Percentiles rank a stretch among this genome's conserved stretches.
Conservation (phyloP, 345 rosid genomes). For the Dovyalis caffra region DNA sequence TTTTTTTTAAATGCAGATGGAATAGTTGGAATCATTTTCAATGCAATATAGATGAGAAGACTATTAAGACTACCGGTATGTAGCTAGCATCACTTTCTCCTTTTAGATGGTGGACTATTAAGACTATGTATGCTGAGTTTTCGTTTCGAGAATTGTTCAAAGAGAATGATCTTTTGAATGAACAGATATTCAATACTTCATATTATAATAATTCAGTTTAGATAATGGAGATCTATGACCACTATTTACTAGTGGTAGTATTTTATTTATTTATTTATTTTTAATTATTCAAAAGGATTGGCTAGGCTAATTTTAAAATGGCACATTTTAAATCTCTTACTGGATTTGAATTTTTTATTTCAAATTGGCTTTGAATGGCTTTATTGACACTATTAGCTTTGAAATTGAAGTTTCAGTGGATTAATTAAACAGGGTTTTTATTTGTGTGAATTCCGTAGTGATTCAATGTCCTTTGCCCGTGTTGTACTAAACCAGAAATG, state of each 20-base stretch:
- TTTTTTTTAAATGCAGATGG: slow-evolving; percentile 8
- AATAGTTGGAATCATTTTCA: slow-evolving; percentile 33
- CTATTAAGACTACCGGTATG: slow-evolving; percentile 21
- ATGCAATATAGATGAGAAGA: slow-evolving; percentile 24
- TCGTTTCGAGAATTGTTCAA: not conserved
- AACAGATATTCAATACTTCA: not conserved
- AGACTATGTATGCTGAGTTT: not conserved
- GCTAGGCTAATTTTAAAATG: not conserved
- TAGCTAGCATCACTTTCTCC: not conserved
- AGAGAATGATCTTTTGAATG: not conserved
- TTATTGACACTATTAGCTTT: not conserved
- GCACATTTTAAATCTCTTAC: not conserved
- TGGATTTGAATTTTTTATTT: not conserved
- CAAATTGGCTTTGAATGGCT: slow-evolving; percentile 27
- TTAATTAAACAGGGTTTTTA: not conserved
- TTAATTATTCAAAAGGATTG: not conserved
- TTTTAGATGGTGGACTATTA: too few species aligned
- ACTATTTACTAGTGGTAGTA: not conserved
- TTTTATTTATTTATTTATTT: too few species aligned
- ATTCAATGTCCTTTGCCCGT: slow-evolving; percentile 10
- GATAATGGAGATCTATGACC: not conserved
- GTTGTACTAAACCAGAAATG: slow-evolving; percentile 15
- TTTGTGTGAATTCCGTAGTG: not conserved
- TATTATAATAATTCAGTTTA: not conserved
- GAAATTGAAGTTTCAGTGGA: not conserved